Base-by-base conservation (phyloP, 768 basidiomycete species). In the Amanita molliuscula region DNA sequence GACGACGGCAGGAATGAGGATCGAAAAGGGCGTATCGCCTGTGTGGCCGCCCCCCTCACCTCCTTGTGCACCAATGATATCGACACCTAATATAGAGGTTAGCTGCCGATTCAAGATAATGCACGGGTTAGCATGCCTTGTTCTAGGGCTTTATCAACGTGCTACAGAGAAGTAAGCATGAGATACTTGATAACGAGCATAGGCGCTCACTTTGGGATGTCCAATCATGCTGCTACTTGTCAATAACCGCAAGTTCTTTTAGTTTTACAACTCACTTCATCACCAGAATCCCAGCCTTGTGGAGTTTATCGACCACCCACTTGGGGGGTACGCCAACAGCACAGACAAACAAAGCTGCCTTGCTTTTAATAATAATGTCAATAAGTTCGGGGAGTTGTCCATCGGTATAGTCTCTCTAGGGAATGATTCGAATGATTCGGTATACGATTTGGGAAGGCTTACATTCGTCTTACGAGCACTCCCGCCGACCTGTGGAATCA, bases 1-100 rank as follows among this genome's bases (percentile, higher is more conserved):
- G 41, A 91, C 87, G 46, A 82, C 79, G 0, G 84, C 79, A 7
- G 89, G 90, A 45, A 91, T 84, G 26, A 93, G 76, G 54, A 92
- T 76, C 9, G 84, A 86, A 61, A 87, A 87, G 1, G 86, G 75
- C 9, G 76, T 87, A 48, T 88, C 84, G 35, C 91, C 88, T 0
- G 90, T 91, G 67, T 92, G 90, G 10, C 89, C 90, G 23, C 90
- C 89, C 16, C 88, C 90, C 65, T 91, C 89, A 15, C 87, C 88
- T 29, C 84, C 86, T 62, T 88, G 88, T 1, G 87, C 89, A 60
- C 90, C 89, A 42, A 94, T 90, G 53, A 93, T 79, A 57, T 94
- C 90, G 13, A 91, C 88, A n/a, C 89, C 88, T 75, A 56, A 5
- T 18, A 21, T 8, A 11, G 5, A 35, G 15, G 37, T 41, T 25